Base-by-base conservation (phyloP, 371 early-diverging fungal genomes). In the Mucor mucedo region DNA sequence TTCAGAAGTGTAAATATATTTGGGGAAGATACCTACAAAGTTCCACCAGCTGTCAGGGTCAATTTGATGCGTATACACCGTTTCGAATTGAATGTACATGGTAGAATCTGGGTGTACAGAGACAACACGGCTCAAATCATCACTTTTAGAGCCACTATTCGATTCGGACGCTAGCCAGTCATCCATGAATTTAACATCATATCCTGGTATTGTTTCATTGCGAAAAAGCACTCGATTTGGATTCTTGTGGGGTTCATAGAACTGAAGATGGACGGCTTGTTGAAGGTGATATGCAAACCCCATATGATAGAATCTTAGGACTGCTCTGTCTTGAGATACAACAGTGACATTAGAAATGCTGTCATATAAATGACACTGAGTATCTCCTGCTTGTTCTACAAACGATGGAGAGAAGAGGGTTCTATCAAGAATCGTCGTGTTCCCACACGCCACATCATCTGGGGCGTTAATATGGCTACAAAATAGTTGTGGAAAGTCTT, bases 21-120 rank as follows among this genome's bases (percentile, higher is more conserved):
- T 21, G 8, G 78, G 72, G 28, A 63, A 49, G n/a, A 77, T 65
- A 21, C 78, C 78, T 30, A 74, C 62, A 60, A 68, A 72, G 47
- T 73, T 77, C 74, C 78, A 74, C 28, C 6, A 10, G 8, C 27
- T 41, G 11, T 40, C 11, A 3, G 10, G 27, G 27, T 32, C 33
- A n/a, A 52, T 13, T 11, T 39, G 5, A 2, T 16, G 4, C 21
- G 41, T 55, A 5, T 39, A 27, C 1, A 41, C 28, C 10, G 14
- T 28, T 41, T 55, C 28, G 11, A 41, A 55, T 41, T 55, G 55
- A 41, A 41, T 14, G 21, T 21, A 21, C 21, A 21, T 21, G 21
- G 21, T 21, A 21, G 21, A 21, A 28, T n/a, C 21, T 21, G 27
- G 4, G 27, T n/a, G 16, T 40, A 41, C 29, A 13, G 2, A 8